Base-by-base conservation (phyloP, 257 asterid species). In the Sherardia arvensis region DNA sequence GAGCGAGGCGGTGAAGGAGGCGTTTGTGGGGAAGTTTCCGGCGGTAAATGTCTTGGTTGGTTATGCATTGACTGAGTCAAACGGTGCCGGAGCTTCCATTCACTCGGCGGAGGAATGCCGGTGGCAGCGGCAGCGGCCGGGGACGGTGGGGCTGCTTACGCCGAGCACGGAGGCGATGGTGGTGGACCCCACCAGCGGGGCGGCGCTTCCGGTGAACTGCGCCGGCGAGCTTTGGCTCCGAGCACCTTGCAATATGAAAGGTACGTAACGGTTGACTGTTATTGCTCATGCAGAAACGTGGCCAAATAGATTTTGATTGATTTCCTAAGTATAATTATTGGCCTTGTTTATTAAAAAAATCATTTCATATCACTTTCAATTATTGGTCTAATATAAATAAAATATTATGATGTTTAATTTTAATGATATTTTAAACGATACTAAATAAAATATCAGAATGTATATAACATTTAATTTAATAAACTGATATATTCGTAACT, bases 191-290 rank as follows among this genome's bases (percentile, higher is more conserved):
- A 89, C 80, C 17, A 77, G 67, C 55, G 94, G 87, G 43, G 73
- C 62, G 59, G 73, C 82, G 49, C 53, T 84, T 69, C 49, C 82
- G 48, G 87, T 81, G 14, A 82, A 84, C 34, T 71, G 64, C 40
- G 78, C 95, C 48, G 99, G 99, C 27, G 99, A 92, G 82, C 96
- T 92, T 53, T 92, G 97, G 99, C 77, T 92, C 43, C 85, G 65
- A 67, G 97, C 97, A 8, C 90, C 97, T 62, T 25, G 83, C 76
- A 79, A 84, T 53, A 89, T 89, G 99, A 87, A 87, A 87, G 96
- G 98, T 59, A n/a, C 2, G 8, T 21, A n/a, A 49, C 11, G 14
- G 56, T 20, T 3, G 51, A 43, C 26, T 20, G 27, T 49, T 2
- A n/a, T 49, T n/a, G 56, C 22, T 49, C 56, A 20, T 18, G 23